Evolutionary conservation across 1,284 basidiomycete species (phyloP).

Genomic region (Fereydounia khargensis): DNA sequence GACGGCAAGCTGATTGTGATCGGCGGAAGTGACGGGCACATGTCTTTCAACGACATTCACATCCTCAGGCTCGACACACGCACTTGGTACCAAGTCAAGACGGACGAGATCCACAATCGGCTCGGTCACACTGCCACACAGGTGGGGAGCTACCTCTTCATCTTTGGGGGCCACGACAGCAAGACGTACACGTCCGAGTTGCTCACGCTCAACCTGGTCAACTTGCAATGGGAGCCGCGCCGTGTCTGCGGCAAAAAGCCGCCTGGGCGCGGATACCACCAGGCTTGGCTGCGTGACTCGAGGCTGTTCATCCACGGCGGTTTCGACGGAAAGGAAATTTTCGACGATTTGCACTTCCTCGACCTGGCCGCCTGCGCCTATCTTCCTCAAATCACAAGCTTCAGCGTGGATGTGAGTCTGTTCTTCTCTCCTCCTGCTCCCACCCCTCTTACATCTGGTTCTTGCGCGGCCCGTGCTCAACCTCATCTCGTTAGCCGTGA

Average conservation of each 20-base stretch:
- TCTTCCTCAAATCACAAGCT: constrained; percentile 77
- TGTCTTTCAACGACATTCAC: constrained; percentile 81
- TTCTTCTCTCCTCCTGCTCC: not conserved
- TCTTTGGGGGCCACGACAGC: constrained; percentile 83
- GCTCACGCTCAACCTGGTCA: constrained; percentile 78
- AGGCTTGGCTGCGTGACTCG: constrained; percentile 75
- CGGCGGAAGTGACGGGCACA: constrained; percentile 66
- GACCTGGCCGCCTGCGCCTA: constrained; percentile 85
- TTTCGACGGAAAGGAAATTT: constrained; percentile 76
- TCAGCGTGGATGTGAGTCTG: constrained; percentile 22
- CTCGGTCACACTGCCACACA: constrained; percentile 84
- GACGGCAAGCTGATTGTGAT: constrained; percentile 79
- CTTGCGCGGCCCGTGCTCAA: too few relatives aligned
- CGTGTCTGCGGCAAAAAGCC: constrained; percentile 68
- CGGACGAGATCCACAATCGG: constrained; percentile 59
- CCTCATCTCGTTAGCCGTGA: too few relatives aligned
- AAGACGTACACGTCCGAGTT: constrained; percentile 74
- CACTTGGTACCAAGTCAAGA: constrained; percentile 31
- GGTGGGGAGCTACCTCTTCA: constrained; percentile 88
- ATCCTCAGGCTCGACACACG: constrained; percentile 67
- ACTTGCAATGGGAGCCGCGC: constrained; percentile 68
- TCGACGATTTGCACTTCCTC: constrained; percentile 78
- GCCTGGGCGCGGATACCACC: constrained; percentile 76
- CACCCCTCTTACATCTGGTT: not conserved
- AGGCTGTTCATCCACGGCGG: constrained; percentile 83